A percentile compares a stretch with the other conserved stretches of the same genome.
Conservation (phyloP, 192 early-diverging fungal species). For the Backusella psychrophila region DNA sequence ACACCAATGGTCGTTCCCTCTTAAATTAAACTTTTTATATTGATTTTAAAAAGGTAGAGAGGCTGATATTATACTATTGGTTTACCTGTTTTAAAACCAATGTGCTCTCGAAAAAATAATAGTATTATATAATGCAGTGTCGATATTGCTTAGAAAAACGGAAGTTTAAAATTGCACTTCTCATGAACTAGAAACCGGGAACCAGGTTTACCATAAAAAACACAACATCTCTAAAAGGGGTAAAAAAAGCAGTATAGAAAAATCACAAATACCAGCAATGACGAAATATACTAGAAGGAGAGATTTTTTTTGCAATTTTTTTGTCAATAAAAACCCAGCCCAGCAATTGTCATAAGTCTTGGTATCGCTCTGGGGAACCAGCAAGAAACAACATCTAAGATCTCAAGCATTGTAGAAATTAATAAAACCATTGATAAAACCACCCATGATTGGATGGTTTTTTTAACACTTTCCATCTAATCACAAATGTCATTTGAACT, state of each 20-base stretch:
- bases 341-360: background rate
- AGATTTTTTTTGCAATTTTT: background rate
- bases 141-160: background rate
- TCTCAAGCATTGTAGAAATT: background rate
- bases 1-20: background rate
- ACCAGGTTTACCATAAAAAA: background rate
- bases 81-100: background rate
- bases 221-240: background rate
- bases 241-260: background rate
- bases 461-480: background rate
- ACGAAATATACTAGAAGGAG: background rate
- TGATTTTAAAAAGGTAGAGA: background rate
- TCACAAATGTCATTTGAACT: background rate
- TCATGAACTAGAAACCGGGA: background rate
- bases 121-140: background rate
- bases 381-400: background rate
- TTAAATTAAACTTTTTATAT: background rate
- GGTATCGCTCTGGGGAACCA: background rate
- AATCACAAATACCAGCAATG: background rate
- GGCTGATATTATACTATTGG: background rate
- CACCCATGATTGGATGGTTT: background rate
- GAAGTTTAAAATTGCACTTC: background rate
- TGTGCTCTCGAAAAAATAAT: background rate
- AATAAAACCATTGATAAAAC: background rate
- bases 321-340: background rate